Evolutionary conservation across 192 early-diverging fungal species (phyloP), one percentile per base, ranked within the genome.

Genomic region (Kickxella alabastrina): DNA sequence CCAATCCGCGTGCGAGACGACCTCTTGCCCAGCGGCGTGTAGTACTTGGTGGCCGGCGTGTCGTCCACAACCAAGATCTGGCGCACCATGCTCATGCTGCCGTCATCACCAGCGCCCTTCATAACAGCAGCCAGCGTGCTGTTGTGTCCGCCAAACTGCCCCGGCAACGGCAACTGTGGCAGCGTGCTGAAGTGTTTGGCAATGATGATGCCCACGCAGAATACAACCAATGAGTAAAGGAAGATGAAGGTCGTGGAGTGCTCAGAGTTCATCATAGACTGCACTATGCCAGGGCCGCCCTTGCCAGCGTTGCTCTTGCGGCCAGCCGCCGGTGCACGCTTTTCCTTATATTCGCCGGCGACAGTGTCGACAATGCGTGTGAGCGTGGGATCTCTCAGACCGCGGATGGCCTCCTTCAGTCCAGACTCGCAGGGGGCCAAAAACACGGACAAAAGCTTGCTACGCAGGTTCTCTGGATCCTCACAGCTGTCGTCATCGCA

Each of bases 61-160:
- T 77, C 75, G 21, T 77, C 75, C n/a, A 67, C 68, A 19, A 77
- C 65, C 24, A 77, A 53, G 32, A 77, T 58, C 45, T 77, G 67
- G 39, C 68, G 67, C 54, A 77, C 60, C 35, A 63, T 49, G 32
- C 51, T 52, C 53, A 65, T 66, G 53, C 49, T 42, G 52, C 62
- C 45, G 25, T 59, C 57, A 39, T 52, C 59, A n/a, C n/a, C n/a
- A 1, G 35, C 10, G 21, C 39, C 56, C 28, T 39, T 51, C 22
- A 62, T 42, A 18, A 52, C 32, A 4, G 46, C 28, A 6, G 56
- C 47, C 37, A 59, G 40, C 1, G 75, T 72, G 41, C 49, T 40
- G 53, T 72, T 77, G 35, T 28, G 27, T 51, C 49, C 29, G 15
- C 50, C 51, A 23, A 58, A 61, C 24, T 57, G 66, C 49, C 54